Evolutionary conservation across 192 early-diverging fungal species (phyloP).

Genomic region (Oehlia diaphana): DNA sequence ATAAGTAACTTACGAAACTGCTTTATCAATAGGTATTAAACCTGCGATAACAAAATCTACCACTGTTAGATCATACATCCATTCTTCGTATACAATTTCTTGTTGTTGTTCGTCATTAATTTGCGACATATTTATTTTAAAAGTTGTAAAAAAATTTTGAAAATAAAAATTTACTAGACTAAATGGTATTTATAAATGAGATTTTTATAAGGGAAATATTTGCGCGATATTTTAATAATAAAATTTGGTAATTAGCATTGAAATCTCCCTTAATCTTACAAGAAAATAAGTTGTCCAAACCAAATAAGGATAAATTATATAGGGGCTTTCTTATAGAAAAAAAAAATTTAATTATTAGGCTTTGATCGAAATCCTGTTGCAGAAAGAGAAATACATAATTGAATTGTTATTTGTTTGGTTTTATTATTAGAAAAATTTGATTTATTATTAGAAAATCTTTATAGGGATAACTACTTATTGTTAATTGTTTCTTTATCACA

Average conservation of each 20-base stretch:
- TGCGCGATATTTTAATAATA: neutral
- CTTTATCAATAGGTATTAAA: conserved; percentile 17
- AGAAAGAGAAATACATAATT: too few relatives aligned
- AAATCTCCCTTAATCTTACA: neutral
- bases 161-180: too few relatives aligned
- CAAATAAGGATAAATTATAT: neutral
- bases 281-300: neutral
- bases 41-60: conserved; percentile 12
- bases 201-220: neutral
- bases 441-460: too few relatives aligned
- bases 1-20: neutral
- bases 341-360: neutral
- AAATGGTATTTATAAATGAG: neutral
- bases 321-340: neutral
- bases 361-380: too few relatives aligned
- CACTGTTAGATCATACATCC: neutral
- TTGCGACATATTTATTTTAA: neutral
- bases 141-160: neutral
- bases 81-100: neutral
- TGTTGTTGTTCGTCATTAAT: neutral
- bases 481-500: too few relatives aligned
- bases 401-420: too few relatives aligned
- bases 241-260: neutral
- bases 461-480: too few relatives aligned
- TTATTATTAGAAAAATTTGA: too few relatives aligned